A percentile compares a stretch with the other conserved stretches of the same genome.
phyloP scores from a whole-genome alignment of 306 rosid genomes.

The Parietaria judaica region DNA sequence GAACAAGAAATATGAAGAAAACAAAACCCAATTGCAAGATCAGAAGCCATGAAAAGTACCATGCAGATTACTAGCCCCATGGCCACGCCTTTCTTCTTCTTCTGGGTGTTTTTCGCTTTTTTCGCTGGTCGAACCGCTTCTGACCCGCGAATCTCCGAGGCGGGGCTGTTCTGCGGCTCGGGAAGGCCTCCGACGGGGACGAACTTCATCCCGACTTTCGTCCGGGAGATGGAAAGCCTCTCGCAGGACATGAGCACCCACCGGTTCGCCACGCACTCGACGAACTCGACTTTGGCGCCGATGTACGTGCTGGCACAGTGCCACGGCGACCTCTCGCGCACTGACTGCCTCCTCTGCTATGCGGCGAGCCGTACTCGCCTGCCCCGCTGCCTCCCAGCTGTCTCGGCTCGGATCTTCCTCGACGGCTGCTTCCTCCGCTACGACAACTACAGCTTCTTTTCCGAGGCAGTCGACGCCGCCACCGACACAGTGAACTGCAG shows the following conservation, averaged over 20 bases:
- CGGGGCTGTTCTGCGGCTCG: constrained; percentile 42
- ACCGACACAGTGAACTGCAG: constrained; percentile 43
- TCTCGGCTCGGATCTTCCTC: constrained; percentile 59
- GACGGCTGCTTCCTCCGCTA: constrained; percentile 89
- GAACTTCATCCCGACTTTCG: constrained; percentile 50
- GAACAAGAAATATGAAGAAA: not conserved
- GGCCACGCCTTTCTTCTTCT: not conserved
- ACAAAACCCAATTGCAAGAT: not conserved
- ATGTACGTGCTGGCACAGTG: constrained; percentile 67
- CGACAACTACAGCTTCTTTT: constrained; percentile 59
- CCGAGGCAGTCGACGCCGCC: constrained; percentile 20
- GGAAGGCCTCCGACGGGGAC: constrained; percentile 16
- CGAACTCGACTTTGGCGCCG: constrained; percentile 31
- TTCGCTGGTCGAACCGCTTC: constrained; percentile 18
- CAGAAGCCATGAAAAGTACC: not conserved
- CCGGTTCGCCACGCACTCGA: constrained; percentile 35
- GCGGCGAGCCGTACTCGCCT: constrained; percentile 64
- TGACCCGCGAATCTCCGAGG: constrained; percentile 53
- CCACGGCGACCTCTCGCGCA: constrained; percentile 58
- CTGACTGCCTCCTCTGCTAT: constrained; percentile 73
- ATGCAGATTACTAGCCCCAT: not conserved
- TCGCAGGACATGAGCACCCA: constrained; percentile 30
- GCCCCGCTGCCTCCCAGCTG: constrained; percentile 72
- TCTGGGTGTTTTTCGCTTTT: constrained; percentile 15
- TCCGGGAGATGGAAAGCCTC: constrained; percentile 53